Conservation (phyloP, 108 stramenopile species). For the Cyclotella baltica region DNA sequence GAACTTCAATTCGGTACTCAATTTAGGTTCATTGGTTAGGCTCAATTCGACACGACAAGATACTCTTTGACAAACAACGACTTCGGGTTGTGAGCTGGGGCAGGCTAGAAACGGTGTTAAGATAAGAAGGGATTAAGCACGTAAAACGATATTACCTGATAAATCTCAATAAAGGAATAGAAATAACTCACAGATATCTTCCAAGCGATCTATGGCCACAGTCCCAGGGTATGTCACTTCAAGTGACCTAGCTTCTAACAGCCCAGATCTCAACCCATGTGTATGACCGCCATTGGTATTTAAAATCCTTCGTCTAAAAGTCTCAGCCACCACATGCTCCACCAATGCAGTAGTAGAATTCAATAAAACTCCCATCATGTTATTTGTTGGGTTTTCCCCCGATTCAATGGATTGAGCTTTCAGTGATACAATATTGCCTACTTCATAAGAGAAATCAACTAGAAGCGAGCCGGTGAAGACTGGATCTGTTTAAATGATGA, state of each 20-base stretch:
- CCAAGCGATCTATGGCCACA: conserved; percentile 6
- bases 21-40: conserved; percentile 13
- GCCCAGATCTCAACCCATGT: background rate
- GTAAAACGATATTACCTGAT: too few species aligned
- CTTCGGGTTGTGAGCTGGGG: background rate
- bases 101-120: conserved; percentile 1
- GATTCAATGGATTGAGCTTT: conserved; percentile 15
- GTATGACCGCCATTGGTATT: too few species aligned
- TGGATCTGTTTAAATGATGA: conserved; percentile 10
- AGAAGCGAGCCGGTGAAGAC: conserved; percentile 13
- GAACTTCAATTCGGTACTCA: conserved; percentile 15
- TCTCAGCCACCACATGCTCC: conserved; percentile 12
- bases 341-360: conserved; percentile 22
- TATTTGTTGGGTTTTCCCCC: conserved; percentile 1
- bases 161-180: too few species aligned
- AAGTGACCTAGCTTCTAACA: too few species aligned
- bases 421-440: conserved; percentile 21
- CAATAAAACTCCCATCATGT: conserved; percentile 14
- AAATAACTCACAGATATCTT: conserved; percentile 31
- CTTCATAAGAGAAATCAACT: conserved; percentile 31
- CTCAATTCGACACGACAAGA: conserved; percentile 10
- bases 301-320: too few species aligned
- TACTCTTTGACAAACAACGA: conserved; percentile 21
- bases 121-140: too few species aligned
- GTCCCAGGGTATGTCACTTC: conserved; percentile 20